phyloP scores from a whole-genome alignment of 257 asterid genomes.

The Scutellaria barbata region DNA sequence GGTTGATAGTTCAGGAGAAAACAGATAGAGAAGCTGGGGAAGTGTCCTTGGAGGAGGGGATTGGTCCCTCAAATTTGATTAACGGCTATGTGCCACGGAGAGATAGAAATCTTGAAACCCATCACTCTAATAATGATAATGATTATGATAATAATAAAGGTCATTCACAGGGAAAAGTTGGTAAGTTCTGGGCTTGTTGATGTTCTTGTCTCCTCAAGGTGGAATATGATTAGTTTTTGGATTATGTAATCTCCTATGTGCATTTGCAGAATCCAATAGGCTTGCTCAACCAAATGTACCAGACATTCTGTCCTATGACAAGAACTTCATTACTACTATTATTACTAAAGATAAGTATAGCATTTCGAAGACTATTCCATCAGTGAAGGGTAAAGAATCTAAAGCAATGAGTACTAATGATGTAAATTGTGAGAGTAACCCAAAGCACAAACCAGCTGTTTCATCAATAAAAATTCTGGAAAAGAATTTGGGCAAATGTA shows the following conservation, averaged over 20 bases:
- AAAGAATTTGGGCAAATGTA: neutral
- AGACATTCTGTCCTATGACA: conserved; percentile 45
- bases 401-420: conserved; percentile 38
- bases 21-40: conserved; percentile 54
- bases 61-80: conserved; percentile 87
- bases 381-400: conserved; percentile 39
- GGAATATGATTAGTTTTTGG: conserved; percentile 16
- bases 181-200: conserved; percentile 21
- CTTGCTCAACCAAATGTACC: conserved; percentile 36
- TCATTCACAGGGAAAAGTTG: conserved; percentile 38
- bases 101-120: conserved; percentile 42
- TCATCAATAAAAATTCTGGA: conserved; percentile 40
- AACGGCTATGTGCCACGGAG: conserved; percentile 90
- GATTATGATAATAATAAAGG: conserved; percentile 38
- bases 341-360: conserved; percentile 70
- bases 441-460: conserved; percentile 41
- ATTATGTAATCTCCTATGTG: conserved; percentile 38
- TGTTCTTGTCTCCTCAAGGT: conserved; percentile 12
- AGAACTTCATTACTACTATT: conserved; percentile 65
- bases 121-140: conserved; percentile 32
- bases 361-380: conserved; percentile 48
- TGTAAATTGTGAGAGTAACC: conserved; percentile 3
- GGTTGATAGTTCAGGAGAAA: conserved; percentile 77
- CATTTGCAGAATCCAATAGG: conserved; percentile 55
- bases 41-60: conserved; percentile 84